Conservation (phyloP, 2,329 filamentous ascomycete genomes). For the Seiridium cupressi region DNA sequence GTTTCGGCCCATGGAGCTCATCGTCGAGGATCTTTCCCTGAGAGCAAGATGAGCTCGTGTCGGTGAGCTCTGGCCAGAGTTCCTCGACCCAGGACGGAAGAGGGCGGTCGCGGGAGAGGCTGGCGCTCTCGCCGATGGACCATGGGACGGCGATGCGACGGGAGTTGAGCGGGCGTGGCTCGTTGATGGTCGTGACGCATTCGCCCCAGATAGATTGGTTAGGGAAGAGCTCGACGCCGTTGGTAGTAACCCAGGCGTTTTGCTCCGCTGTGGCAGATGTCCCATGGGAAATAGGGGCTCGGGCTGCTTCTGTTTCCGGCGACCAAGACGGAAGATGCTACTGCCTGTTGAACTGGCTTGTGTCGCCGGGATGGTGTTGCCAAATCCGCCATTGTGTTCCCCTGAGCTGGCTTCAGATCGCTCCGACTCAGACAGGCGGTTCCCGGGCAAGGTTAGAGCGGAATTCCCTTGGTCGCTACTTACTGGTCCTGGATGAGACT, state of each 20-base stretch:
- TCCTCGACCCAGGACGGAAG: constrained; percentile 46
- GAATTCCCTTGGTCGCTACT: constrained; percentile 62
- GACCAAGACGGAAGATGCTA: constrained; percentile 78
- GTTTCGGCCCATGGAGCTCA: constrained; percentile 75
- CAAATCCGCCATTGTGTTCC: constrained; percentile 57
- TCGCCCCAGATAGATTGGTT: constrained; percentile 19
- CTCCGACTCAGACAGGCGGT: constrained; percentile 80
- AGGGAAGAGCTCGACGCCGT: constrained; percentile 44
- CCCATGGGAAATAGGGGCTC: constrained; percentile 81
- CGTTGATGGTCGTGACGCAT: constrained; percentile 23
- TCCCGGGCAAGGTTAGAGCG: constrained; percentile 61
- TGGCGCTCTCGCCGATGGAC: constrained; percentile 28
- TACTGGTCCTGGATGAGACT: constrained; percentile 35
- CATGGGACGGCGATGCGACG: constrained; percentile 31
- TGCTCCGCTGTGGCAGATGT: constrained; percentile 76
- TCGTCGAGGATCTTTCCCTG: constrained; percentile 81
- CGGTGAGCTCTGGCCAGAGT: constrained; percentile 67
- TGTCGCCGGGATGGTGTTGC: constrained; percentile 58
- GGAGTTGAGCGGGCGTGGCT: constrained; percentile 30
- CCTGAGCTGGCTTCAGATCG: constrained; percentile 81
- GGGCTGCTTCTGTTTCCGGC: constrained; percentile 71
- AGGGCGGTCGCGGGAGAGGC: constrained; percentile 48
- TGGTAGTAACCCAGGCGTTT: constrained; percentile 29
- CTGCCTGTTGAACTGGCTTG: constrained; percentile 60
- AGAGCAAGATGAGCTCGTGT: constrained; percentile 58